phyloP scores from a whole-genome alignment of 805 yeast species.

The Metschnikowia chrysomelidarum region DNA sequence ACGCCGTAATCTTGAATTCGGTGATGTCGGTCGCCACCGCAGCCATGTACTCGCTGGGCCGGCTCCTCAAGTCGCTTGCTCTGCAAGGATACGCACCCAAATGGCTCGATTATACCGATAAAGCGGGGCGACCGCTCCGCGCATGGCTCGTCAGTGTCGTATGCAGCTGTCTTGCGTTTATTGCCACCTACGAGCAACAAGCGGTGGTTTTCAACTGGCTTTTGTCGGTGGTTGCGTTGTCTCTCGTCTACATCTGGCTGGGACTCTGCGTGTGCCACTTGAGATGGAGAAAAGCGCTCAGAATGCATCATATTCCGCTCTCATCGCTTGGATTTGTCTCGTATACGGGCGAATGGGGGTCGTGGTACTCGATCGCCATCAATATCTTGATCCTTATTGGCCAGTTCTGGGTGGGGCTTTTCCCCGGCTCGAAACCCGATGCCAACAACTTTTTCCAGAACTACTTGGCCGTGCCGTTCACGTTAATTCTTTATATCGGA shows the following conservation, averaged over 20 bases:
- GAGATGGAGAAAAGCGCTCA: constrained; percentile 29
- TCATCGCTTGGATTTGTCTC: constrained; percentile 27
- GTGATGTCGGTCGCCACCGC: constrained; percentile 32
- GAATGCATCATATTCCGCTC: constrained; percentile 20
- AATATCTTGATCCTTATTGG: constrained; percentile 38
- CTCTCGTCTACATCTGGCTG: constrained; percentile 26
- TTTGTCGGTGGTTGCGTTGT: constrained; percentile 27
- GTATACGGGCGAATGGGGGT: constrained; percentile 42
- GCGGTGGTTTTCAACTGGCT: constrained; percentile 31
- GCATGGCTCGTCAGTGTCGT: constrained; percentile 24
- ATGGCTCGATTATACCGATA: constrained; percentile 29
- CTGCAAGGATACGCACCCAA: constrained; percentile 29
- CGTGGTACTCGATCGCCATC: constrained; percentile 30
- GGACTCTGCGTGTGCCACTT: constrained; percentile 27
- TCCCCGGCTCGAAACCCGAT: constrained; percentile 28
- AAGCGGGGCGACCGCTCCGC: constrained; percentile 27
- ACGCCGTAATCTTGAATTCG: constrained; percentile 32
- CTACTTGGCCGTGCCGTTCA: constrained; percentile 24
- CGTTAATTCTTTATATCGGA: constrained; percentile 22
- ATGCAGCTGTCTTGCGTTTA: constrained; percentile 24
- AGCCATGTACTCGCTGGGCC: constrained; percentile 28
- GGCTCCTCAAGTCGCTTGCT: constrained; percentile 26
- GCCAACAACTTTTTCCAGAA: constrained; percentile 29
- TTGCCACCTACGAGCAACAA: constrained; percentile 31
- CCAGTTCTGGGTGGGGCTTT: constrained; percentile 45